These are phyloP conservation scores for Clavispora fructus DNA, from an alignment of 805 yeast genomes.

Conservation along the genomic window DNA sequence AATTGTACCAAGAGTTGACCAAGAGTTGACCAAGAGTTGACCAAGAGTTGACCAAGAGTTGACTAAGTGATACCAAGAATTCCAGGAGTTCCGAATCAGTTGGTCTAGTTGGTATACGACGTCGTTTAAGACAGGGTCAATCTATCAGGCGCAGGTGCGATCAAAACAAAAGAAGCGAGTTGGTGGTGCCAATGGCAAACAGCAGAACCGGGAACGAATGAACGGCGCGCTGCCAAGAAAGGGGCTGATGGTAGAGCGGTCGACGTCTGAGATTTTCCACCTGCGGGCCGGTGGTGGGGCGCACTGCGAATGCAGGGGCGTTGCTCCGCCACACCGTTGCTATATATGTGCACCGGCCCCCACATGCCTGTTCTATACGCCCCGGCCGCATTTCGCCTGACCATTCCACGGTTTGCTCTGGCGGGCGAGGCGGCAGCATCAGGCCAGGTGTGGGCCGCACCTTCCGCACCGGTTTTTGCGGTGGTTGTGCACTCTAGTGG, in stretches of 20 bases:
- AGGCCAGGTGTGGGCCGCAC: too few relatives aligned
- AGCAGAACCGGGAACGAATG: neutral
- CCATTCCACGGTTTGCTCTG: neutral
- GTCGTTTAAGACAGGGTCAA: too few relatives aligned
- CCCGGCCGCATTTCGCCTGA: neutral
- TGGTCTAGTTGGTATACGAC: too few relatives aligned
- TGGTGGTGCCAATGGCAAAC: too few relatives aligned
- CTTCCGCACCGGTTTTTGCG: neutral
- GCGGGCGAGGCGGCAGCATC: neutral
- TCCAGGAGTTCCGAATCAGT: too few relatives aligned
- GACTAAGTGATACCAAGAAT: too few relatives aligned
- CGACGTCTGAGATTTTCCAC: neutral
- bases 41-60: too few relatives aligned
- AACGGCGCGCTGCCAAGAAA: neutral
- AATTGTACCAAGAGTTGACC: too few relatives aligned
- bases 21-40: too few relatives aligned
- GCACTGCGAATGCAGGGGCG: neutral
- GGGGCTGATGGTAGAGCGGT: neutral
- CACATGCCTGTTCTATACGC: neutral
- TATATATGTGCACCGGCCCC: neutral
- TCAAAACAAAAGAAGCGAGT: too few relatives aligned
- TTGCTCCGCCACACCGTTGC: neutral
- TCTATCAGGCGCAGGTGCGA: too few relatives aligned
- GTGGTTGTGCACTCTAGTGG: neutral
- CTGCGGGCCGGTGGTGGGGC: neutral